Percentiles rank a stretch among this genome's conserved stretches.
Evolutionary conservation across 2,329 filamentous ascomycete species (phyloP).

Genomic region (Beauveria rudraprayagi): DNA sequence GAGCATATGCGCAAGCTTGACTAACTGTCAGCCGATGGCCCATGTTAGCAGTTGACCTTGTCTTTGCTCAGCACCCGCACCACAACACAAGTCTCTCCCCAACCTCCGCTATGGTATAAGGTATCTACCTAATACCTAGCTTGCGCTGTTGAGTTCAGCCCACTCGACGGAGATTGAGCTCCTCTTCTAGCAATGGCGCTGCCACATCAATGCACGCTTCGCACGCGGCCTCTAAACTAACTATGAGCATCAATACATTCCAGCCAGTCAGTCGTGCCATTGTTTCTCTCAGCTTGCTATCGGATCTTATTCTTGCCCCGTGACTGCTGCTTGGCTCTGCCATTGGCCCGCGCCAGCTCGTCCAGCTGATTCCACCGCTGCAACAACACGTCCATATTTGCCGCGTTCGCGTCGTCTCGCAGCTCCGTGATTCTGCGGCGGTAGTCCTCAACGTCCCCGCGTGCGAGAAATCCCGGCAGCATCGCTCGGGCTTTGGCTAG

Average conservation of each 20-base stretch:
- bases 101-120: conserved; percentile 8
- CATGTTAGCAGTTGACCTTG: conserved; percentile 5
- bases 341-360: neutral
- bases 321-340: no score
- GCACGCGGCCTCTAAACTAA: neutral
- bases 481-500: neutral
- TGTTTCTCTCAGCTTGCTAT: neutral
- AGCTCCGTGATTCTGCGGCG: neutral
- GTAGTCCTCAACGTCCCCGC: neutral
- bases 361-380: neutral
- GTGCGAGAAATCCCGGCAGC: neutral
- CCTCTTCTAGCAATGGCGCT: conserved; percentile 10
- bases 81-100: neutral
- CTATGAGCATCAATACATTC: conserved; percentile 2
- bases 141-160: neutral
- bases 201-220: conserved; percentile 1
- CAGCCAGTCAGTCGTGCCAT: neutral
- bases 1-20: conserved; percentile 1
- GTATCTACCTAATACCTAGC: neutral
- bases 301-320: neutral
- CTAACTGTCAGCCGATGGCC: neutral
- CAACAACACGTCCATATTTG: neutral
- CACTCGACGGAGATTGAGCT: conserved; percentile 9
- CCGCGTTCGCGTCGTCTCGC: neutral
- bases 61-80: neutral